Evolutionary conservation across 2,329 filamentous ascomycete genomes (phyloP), one percentile per base, ranked within the genome.

Genomic region (Xylaria sp.): DNA sequence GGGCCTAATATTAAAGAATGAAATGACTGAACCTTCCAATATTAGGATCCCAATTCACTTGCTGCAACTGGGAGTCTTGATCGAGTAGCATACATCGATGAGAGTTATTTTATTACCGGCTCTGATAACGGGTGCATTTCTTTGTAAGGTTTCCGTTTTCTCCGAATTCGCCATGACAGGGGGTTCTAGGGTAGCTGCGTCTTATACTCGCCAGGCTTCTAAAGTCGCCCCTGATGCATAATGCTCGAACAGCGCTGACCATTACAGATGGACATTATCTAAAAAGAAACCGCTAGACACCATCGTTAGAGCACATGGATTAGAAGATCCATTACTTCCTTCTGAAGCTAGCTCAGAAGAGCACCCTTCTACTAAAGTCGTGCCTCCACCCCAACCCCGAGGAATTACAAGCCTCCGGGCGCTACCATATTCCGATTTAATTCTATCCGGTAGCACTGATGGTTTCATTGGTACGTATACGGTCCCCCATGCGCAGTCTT

Each of bases 221-320:
- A 14, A 30, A 21, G 8, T 24, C 17, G 5, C 9, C 24, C 24
- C 27, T 32, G 6, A 27, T 17, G 54, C 32, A 1, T 12, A 14
- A 56, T n/a, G 7, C 7, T 30, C 2, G 17, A 24, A 32, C 88
- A 94, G 78, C 24, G 30, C 65, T 65, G 39, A 70, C 50, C 4
- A 12, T 57, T 54, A 5, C 24, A 70, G 69, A 63, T 71, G 69
- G 69, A 71, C 69, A 17, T n/a, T 69, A 19, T 69, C 69, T 2
- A 97, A 97, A 84, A 99, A 99, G 86, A 98, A 98, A 81, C 92
- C 96, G 0, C 85, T 99, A 9, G 92, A 90, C 80, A 92, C 93
- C 2, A 82, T 96, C 53, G 87, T 91, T 1, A 85, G 93, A 34
- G 94, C 95, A 3, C 96, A 99, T 79, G 96, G 96, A 36, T 83